phyloP scores from a whole-genome alignment of 345 rosid species.

The Ailanthus altissimus region DNA sequence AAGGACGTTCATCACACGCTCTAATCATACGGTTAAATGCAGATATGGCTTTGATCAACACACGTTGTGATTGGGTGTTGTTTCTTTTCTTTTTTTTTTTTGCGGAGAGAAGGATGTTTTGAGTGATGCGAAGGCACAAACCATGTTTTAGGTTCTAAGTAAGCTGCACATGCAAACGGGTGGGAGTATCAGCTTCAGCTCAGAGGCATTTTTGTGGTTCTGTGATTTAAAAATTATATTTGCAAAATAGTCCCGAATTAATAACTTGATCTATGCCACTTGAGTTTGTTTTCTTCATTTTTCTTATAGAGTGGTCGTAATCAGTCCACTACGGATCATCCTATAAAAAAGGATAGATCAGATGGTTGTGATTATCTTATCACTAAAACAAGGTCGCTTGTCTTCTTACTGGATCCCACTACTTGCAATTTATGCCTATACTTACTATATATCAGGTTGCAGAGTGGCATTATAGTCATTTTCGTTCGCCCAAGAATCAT shows the following conservation, averaged over 20 bases:
- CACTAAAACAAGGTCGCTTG: not conserved
- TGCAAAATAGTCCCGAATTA: too few relatives aligned
- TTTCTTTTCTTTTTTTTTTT: not conserved
- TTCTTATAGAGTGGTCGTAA: constrained; percentile 4
- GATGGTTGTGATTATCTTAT: constrained; percentile 21
- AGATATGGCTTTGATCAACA: too few relatives aligned
- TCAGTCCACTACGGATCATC: constrained; percentile 1
- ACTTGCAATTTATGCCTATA: not conserved
- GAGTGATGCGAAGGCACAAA: not conserved
- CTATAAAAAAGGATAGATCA: constrained; percentile 16
- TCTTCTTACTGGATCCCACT: not conserved
- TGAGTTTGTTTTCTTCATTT: not conserved
- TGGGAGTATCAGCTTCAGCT: not conserved
- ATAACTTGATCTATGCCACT: not conserved
- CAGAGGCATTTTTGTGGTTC: constrained; percentile 12
- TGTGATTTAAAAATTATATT: not conserved
- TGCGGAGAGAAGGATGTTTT: not conserved
- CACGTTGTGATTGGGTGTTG: not conserved
- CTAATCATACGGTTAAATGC: not conserved
- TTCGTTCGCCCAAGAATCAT: not conserved
- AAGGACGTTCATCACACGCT: not conserved
- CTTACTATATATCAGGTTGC: not conserved
- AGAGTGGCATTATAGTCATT: not conserved
- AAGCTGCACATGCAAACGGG: constrained; percentile 38
- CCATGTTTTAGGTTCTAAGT: constrained; percentile 22